Percentiles rank a stretch among this genome's conserved stretches.
Conservation (phyloP, 163 green algal genomes). For the Scenedesmus sp. region DNA sequence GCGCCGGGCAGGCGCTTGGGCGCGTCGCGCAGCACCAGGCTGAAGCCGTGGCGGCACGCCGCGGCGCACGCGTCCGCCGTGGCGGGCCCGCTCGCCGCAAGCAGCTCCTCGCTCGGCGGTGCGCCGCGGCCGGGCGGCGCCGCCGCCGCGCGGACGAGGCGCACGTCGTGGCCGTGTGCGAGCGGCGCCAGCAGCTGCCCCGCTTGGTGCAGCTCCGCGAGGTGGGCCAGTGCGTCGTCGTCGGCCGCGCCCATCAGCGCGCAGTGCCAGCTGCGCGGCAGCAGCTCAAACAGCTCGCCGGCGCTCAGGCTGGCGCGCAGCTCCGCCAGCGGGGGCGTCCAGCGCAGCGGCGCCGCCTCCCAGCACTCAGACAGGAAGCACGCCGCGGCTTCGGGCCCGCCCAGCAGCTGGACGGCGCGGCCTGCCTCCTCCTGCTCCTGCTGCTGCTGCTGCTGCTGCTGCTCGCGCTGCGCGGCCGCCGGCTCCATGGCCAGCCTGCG, state of each 20-base stretch:
- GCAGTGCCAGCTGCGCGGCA: conserved; percentile 6
- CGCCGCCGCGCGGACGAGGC: background rate
- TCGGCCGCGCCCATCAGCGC: conserved; percentile 9
- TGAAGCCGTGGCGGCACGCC: conserved; percentile 9
- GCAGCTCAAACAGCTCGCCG: background rate
- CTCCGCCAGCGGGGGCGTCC: too few relatives aligned
- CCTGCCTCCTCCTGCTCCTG: background rate
- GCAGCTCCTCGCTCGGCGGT: conserved; percentile 18
- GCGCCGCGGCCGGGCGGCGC: too few relatives aligned
- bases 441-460: background rate
- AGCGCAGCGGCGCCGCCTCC: background rate
- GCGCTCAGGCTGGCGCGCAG: too few relatives aligned
- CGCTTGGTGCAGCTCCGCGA: background rate
- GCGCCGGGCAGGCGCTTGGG: conserved; percentile 9
- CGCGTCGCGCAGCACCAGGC: conserved; percentile 23
- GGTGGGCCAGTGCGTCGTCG: background rate
- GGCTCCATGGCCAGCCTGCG: conserved; percentile 37
- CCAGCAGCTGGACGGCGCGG: conserved; percentile 15
- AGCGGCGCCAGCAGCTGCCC: conserved; percentile 29
- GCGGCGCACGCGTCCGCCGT: background rate
- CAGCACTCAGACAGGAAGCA: conserved; percentile 9
- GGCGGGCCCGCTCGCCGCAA: background rate
- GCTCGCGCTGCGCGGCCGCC: background rate
- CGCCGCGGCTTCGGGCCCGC: background rate
- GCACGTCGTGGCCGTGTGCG: conserved; percentile 2